Base-by-base conservation (phyloP, 2,329 filamentous ascomycete species). In the Penicillium sp. region DNA sequence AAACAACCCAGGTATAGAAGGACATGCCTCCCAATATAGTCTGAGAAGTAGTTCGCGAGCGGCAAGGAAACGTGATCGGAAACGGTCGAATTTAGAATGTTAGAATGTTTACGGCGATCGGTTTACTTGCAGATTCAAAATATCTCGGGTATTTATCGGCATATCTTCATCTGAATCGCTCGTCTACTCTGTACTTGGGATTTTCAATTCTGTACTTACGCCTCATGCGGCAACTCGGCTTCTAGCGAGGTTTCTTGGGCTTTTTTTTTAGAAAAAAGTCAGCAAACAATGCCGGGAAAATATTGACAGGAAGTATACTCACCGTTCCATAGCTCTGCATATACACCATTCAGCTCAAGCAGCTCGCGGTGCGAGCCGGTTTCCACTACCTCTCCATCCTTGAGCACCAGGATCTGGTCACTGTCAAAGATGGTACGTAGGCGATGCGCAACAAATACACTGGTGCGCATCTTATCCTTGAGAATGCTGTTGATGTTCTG, bases 401-500 rank as follows among this genome's bases (percentile, higher is more conserved):
- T 87, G 51, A 97, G 76, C 34, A 97, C 94, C 64, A 97, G 92
- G 63, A 97, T 97, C 63, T 92, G 77, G 72, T 97, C 89, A 36
- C 89, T 89, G 66, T 97, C 94, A 66, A 89, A 95, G 60, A 99
- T 96, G 0, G 94, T 97, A 47, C 93, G 84, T 54, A 99, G 76
- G 16, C 94, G 83, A 72, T 97, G 94, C 6, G 94, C 94, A 5
- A 99, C 88, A 68, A 97, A 97, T 1, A 99, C 89, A 61, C 91
- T 96, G 0, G 94, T 97, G 51, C 92, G 83, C 3, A 79, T 79
- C 76, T 95, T 96, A 65, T 96, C 92, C 62, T 87, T 88, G 49
- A 97, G 77, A 48, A 97, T 94, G 60, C 87, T 87, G 71, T 96
- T 96, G 70, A 97, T 96, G 68, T 96, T 95, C 55, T 86, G 81